A percentile compares a stretch with the other conserved stretches of the same genome.
Conservation (phyloP, 1,139 yeast species). For the Suhomyces terraborum region DNA sequence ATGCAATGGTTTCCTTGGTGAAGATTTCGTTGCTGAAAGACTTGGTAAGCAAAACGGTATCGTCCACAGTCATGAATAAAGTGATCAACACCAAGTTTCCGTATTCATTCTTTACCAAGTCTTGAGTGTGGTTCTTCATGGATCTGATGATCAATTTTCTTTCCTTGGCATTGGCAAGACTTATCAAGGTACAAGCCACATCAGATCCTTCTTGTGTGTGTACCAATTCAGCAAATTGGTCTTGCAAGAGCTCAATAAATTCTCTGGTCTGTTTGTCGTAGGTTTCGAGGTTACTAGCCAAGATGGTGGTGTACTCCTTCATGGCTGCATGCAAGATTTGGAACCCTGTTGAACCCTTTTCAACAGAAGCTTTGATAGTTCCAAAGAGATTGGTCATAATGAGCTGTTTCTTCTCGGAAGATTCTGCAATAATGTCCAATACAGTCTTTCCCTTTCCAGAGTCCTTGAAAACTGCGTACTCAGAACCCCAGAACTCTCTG, state of each 20-base stretch:
- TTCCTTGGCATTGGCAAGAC: constrained; percentile 89
- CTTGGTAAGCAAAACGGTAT: constrained; percentile 79
- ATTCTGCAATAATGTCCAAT: constrained; percentile 64
- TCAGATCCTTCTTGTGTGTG: constrained; percentile 94
- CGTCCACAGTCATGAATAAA: constrained; percentile 86
- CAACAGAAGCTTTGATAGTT: constrained; percentile 87
- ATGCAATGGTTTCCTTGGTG: constrained; percentile 55
- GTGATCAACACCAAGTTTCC: constrained; percentile 84
- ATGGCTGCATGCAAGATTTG: constrained; percentile 95
- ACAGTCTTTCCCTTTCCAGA: constrained; percentile 65
- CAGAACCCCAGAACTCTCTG: constrained; percentile 97
- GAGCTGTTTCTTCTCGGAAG: constrained; percentile 80
- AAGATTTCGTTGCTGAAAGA: constrained; percentile 65
- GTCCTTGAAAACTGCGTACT: constrained; percentile 86
- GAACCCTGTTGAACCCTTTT: constrained; percentile 95
- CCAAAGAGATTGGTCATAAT: constrained; percentile 76
- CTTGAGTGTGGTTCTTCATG: constrained; percentile 71
- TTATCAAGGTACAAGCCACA: constrained; percentile 79
- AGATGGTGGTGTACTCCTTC: constrained; percentile 79
- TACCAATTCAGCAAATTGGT: constrained; percentile 91
- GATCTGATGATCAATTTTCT: constrained; percentile 75
- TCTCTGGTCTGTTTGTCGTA: constrained; percentile 70
- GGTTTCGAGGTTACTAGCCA: constrained; percentile 48
- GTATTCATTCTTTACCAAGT: constrained; percentile 77
- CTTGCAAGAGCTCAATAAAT: constrained; percentile 78